Base-by-base conservation (phyloP, 768 basidiomycete genomes). In the Naganishia kalamii region DNA sequence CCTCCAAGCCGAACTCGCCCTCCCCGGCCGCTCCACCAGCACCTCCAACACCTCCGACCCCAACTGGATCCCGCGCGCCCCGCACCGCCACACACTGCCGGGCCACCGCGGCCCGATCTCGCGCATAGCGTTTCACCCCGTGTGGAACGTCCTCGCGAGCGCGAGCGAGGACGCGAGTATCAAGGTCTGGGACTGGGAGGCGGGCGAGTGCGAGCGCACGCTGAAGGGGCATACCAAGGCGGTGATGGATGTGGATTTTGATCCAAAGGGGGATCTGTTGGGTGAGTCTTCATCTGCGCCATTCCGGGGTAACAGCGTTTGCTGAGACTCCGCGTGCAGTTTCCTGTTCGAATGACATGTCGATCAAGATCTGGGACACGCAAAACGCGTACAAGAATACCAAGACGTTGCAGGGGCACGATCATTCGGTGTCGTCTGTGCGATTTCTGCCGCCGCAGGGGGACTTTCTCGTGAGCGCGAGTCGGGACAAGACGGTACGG, bases 151-250 rank as follows among this genome's bases (percentile, higher is more conserved):
- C 8, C 79, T 93, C 47, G 92, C 88, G 23, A 88, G 87, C 41
- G 89, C 89, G 15, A 90, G 89, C 70, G 90, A 91, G 74, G 92
- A 94, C 74, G 83, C 89, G 57, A 92, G 86, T 0, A 83, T 93
- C 70, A 93, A 93, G 81, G 86, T 93, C 50, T 93, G 92, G 91
- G 92, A 94, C 72, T 94, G 91, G 91, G 92, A 94, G 76, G 88
- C 88, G 32, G 92, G 92, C 44, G 91, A 93, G 70, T 88, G 92
- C 75, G 92, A 94, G 78, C 80, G 90, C 69, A 93, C 92, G 11
- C 78, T 93, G 65, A 93, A 92, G 78, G 89, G 91, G 7, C 92
- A 94, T 80, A 93, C 92, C 35, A 90, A 89, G 75, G 85, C 87
- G 21, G 87, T 93, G 30, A 85, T 85, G 75, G 92, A 92, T 79